Base-by-base conservation (phyloP, 2,329 filamentous ascomycete species). In the Westerdykella sp. region DNA sequence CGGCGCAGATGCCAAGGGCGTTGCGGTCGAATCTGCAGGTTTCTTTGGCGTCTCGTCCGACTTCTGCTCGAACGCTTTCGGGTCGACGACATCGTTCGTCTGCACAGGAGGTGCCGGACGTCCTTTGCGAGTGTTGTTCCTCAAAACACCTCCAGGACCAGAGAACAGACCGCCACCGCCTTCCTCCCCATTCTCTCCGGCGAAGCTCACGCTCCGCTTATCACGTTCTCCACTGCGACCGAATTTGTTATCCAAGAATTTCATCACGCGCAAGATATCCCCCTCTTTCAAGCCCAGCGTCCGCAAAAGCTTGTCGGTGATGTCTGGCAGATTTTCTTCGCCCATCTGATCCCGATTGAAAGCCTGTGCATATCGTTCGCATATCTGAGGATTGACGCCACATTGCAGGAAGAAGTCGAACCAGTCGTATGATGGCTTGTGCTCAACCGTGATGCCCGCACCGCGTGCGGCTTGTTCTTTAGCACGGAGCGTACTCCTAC, bases 371-470 rank as follows among this genome's bases (percentile, higher is more conserved):
- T 98, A 98, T 42, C 93, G 80, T 69, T 97, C 91, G 67, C 93
- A 98, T 37, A 95, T 83, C 45, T 94, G 87, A 39, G 91, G 87
- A 36, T 89, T 85, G 56, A 97, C 88, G 37, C 95, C 91, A 64
- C 89, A 94, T 50, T 83, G 82, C 34, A 98, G 73, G 75, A 98
- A 98, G 72, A 98, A 97, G 63, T 96, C 89, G 60, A 98, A 98
- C 93, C 93, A 98, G 65, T 98, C 93, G 64, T 97, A 95, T 38
- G 93, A 84, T 1, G 85, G 75, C 66, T 83, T 84, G 59, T 76
- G 73, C 51, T 84, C 76, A 25, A 88, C 71, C 1, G 77, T 77
- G n/a, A 79, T 83, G 11, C 84, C 84, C 32, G 54, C 36, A 41
- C 52, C 46, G 48, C 64, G 52, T 44, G 44, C 39, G 56, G 62